Evolutionary conservation across 495 filamentous ascomycete genomes (phyloP).

Genomic region (Astrothelium subdiscretum): DNA sequence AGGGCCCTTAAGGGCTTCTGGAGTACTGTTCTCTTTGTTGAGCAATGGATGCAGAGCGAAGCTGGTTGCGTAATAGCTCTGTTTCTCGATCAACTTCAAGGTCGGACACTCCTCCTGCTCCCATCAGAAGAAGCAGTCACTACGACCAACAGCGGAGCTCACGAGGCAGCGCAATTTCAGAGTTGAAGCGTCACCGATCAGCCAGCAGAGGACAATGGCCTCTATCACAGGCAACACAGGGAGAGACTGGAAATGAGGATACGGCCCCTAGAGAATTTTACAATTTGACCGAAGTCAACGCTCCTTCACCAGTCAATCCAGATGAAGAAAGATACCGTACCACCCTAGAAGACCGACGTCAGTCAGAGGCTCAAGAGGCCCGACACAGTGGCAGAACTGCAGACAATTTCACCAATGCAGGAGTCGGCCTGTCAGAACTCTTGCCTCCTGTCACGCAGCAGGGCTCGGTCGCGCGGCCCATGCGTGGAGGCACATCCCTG

Average conservation of each 20-base stretch:
- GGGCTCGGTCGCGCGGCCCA: neutral
- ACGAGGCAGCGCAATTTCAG: neutral
- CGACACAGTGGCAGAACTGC: neutral
- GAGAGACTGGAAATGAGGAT: neutral
- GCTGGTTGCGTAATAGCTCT: neutral
- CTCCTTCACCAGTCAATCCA: conserved; percentile 7
- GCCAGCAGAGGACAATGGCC: too few relatives aligned
- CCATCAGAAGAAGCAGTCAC: conserved; percentile 6
- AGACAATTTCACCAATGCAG: neutral
- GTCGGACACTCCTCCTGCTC: neutral
- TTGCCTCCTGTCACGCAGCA: neutral
- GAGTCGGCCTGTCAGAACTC: neutral
- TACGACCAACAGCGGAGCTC: conserved; percentile 10
- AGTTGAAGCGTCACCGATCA: neutral
- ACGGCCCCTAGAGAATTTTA: conserved; percentile 3
- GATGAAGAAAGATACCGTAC: neutral
- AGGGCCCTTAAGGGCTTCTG: neutral
- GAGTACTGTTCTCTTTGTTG: neutral
- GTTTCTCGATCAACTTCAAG: neutral
- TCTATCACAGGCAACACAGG: too few relatives aligned
- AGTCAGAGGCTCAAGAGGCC: neutral
- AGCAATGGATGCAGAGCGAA: neutral
- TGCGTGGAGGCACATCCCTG: neutral
- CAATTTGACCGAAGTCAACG: conserved; percentile 17
- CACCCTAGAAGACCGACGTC: conserved; percentile 4